Conservation (phyloP, 164 flowering plant genomes). For the Umbellularia californica region DNA sequence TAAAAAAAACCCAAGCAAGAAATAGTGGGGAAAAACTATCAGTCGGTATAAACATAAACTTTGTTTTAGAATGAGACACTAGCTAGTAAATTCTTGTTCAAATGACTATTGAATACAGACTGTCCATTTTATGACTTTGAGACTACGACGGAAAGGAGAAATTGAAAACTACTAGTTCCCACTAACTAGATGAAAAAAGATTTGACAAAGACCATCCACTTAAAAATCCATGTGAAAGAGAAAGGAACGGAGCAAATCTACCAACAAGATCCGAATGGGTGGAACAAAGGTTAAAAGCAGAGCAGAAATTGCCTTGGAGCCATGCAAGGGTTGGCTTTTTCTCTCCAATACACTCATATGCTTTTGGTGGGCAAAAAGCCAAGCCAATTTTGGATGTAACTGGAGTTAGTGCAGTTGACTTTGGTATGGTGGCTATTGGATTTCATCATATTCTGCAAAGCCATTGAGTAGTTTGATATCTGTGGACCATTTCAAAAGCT, state of each 20-base stretch:
- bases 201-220: too few species aligned
- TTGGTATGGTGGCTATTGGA: constrained; percentile 34
- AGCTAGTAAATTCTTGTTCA: too few species aligned
- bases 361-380: constrained; percentile 3
- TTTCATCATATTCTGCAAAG: constrained; percentile 25
- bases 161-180: too few species aligned
- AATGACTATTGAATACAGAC: too few species aligned
- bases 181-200: too few species aligned
- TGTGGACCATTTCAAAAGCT: constrained; percentile 30
- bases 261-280: neutral
- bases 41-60: too few species aligned
- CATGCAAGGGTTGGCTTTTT: constrained; percentile 1
- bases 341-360: neutral
- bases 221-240: neutral
- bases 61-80: too few species aligned
- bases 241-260: neutral
- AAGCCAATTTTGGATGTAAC: constrained; percentile 9
- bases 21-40: too few species aligned
- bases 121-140: too few species aligned
- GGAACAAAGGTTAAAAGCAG: neutral
- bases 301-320: neutral
- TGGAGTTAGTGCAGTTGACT: constrained; percentile 46
- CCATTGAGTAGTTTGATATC: constrained; percentile 27
- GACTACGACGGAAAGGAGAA: too few species aligned
- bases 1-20: too few species aligned